A percentile compares a stretch with the other conserved stretches of the same genome.
Conservation (phyloP, 2,329 filamentous ascomycete genomes). For the Colletotrichum sublineola region DNA sequence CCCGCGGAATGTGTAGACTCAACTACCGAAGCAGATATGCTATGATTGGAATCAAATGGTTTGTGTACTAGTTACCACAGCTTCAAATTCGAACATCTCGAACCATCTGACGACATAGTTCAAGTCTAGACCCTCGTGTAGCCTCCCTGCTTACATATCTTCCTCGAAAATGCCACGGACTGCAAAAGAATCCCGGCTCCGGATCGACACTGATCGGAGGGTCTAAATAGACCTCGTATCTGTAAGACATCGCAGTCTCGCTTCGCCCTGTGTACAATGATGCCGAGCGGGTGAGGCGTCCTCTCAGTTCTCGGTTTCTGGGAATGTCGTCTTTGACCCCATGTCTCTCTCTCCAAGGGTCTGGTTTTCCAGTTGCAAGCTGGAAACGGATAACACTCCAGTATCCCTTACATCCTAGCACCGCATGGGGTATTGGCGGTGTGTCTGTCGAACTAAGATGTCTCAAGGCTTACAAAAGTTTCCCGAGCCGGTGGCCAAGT, state of each 20-base stretch:
- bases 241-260: constrained; percentile 7
- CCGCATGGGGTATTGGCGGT: constrained; percentile 8
- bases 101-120: not conserved
- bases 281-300: constrained; percentile 31
- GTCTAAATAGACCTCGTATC: not conserved
- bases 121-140: not conserved
- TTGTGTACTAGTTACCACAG: not conserved
- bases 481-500: constrained; percentile 17
- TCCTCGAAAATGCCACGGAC: not conserved
- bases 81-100: not conserved
- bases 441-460: not conserved
- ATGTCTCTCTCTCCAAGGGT: not conserved
- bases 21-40: not conserved
- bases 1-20: not conserved
- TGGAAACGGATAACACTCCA: constrained; percentile 13
- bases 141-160: not conserved
- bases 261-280: not conserved
- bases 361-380: not conserved
- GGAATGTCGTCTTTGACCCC: not conserved
- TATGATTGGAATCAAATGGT: not conserved
- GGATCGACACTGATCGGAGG: not conserved
- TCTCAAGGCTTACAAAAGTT: constrained; percentile 14
- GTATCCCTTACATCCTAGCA: not conserved
- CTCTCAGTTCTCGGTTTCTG: not conserved
- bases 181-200: not conserved